Conservation (phyloP, 2,329 filamentous ascomycete species). For the Spiromastix sp. region DNA sequence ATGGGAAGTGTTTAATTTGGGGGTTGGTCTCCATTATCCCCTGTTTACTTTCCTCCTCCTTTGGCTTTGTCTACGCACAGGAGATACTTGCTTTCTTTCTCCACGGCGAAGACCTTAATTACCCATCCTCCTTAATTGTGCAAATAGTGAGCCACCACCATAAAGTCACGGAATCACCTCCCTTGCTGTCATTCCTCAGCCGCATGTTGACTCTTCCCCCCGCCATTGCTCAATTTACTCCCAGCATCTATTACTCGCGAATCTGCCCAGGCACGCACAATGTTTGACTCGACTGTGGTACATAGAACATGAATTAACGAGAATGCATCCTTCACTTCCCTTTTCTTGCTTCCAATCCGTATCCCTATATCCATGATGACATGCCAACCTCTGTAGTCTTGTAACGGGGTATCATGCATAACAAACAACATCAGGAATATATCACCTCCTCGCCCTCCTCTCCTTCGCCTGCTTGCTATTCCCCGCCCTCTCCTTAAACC, state of each 20-base stretch:
- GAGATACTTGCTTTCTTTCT: no score
- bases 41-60: neutral
- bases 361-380: neutral
- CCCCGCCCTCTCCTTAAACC: constrained; percentile 53
- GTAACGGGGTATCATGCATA: neutral
- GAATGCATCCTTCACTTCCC: neutral
- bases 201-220: no score
- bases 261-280: neutral
- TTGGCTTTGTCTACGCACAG: no score
- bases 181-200: no score
- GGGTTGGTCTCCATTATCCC: neutral
- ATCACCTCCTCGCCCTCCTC: constrained; percentile 27
- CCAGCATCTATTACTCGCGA: constrained; percentile 1
- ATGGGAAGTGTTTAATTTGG: constrained; percentile 73
- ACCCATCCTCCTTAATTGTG: neutral
- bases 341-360: neutral
- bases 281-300: constrained; percentile 3
- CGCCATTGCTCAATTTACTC: neutral
- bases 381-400: neutral
- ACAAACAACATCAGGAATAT: constrained; percentile 6
- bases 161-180: no score
- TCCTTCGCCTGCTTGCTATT: constrained; percentile 61
- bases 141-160: neutral
- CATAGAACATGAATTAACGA: constrained; percentile 7
- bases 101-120: neutral